Base-by-base conservation (phyloP, 31 red algal genomes). In the Asparagopsis taxiformis region DNA sequence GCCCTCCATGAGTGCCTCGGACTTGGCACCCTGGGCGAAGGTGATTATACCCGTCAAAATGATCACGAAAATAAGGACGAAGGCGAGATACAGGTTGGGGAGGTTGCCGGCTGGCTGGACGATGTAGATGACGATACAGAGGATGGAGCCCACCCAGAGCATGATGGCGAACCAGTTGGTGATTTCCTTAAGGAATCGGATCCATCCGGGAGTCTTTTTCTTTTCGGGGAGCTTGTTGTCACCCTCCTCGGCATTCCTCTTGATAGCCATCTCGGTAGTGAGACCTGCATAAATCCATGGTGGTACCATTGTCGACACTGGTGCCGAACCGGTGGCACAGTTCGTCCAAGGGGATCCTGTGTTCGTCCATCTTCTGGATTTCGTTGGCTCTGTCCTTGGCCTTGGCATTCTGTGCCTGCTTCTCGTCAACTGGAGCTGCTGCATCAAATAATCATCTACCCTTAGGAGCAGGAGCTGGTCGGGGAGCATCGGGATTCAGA, bases 361-460 rank as follows among this genome's bases (percentile, higher is more conserved):
- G 88, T 53, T 92, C 78, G 79, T 79, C 84, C 88, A 92, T 92
- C 72, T 92, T 92, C 72, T 92, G 84, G 65, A 92, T 78, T 1
- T 92, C 88, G 1, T 84, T 68, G 20, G 52, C 59, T 38, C 30
- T 73, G 23, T n/a, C n/a, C n/a, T 8, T 31, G 1, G 36, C 49
- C 26, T 55, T 59, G 21, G 76, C 73, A 36, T 81, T 58, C 62
- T 92, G 84, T 3, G 79, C 88, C 37, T 51, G 63, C 61, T 83
- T 84, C 29, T 49, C 32, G 63, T 68, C 63, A 70, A 84, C 88
- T 31, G 84, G 69, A 52, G 70, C 67, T 17, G 62, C 61, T n/a
- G n/a, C n/a, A n/a, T n/a, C n/a, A n/a, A n/a, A n/a, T n/a, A n/a
- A n/a, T n/a, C n/a, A n/a, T n/a, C n/a, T n/a, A n/a, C n/a, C n/a